Percentiles rank a stretch among this genome's conserved stretches.
These are phyloP conservation scores for Gossypium anomalum DNA, from an alignment of 345 rosid genomes.

Conservation along the genomic window DNA sequence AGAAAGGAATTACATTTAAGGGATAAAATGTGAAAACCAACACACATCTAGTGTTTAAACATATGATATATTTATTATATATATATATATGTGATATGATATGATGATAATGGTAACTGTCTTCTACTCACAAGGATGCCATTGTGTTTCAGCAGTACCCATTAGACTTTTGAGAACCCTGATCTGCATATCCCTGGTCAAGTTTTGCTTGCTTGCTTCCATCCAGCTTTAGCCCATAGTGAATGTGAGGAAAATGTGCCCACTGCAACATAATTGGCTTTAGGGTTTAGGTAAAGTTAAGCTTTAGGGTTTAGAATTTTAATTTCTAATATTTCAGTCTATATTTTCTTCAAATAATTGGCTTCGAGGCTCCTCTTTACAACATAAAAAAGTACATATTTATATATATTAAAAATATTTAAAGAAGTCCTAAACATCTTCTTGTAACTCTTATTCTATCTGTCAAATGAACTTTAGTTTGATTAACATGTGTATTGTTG, in stretches of 20 bases:
- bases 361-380: too few species aligned
- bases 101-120: neutral
- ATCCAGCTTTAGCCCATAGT: slow-evolving; percentile 84
- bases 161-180: slow-evolving; percentile 52
- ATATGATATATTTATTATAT: neutral
- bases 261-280: slow-evolving; percentile 36
- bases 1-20: neutral
- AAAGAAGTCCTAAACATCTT: too few species aligned
- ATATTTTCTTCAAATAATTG: too few species aligned
- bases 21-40: neutral
- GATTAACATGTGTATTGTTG: rapidly evolving
- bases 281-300: too few species aligned
- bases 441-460: too few species aligned
- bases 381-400: too few species aligned
- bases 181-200: slow-evolving; percentile 52
- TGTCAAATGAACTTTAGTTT: too few species aligned
- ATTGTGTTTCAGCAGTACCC: slow-evolving; percentile 46
- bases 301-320: too few species aligned
- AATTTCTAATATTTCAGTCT: too few species aligned
- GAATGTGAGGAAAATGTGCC: slow-evolving; percentile 97
- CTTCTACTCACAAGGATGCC: slow-evolving; percentile 20
- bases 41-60: slow-evolving; percentile 14
- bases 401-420: too few species aligned
- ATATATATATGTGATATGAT: slow-evolving; percentile 8
- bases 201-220: slow-evolving; percentile 62